phyloP scores from a whole-genome alignment of 805 yeast species.

The Ogataea pilisensis region DNA sequence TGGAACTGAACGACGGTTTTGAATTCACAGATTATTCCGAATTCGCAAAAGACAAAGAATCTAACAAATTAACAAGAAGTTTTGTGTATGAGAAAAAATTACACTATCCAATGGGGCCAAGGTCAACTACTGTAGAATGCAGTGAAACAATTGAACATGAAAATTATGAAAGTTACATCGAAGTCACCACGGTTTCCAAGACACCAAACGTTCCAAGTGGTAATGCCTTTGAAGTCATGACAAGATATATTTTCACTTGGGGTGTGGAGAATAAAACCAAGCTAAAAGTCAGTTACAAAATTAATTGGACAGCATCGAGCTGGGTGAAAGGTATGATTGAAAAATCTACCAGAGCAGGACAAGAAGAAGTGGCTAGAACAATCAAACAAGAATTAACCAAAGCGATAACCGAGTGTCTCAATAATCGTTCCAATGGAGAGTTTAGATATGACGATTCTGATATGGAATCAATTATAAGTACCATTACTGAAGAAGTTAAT shows the following conservation, averaged over 20 bases:
- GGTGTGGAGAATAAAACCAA: constrained; percentile 55
- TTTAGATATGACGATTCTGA: background rate
- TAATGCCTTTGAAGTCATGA: constrained; percentile 66
- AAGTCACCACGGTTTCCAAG: constrained; percentile 56
- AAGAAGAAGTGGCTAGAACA: constrained; percentile 51
- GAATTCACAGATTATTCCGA: constrained; percentile 38
- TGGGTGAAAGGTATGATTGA: constrained; percentile 93
- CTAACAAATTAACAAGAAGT: constrained; percentile 42
- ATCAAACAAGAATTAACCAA: constrained; percentile 28
- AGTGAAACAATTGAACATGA: constrained; percentile 54
- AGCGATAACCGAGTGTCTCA: constrained; percentile 11
- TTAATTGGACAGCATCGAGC: constrained; percentile 87
- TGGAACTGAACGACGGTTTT: constrained; percentile 44
- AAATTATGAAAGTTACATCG: constrained; percentile 51
- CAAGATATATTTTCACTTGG: constrained; percentile 76
- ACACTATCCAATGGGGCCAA: constrained; percentile 85
- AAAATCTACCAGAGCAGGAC: constrained; percentile 79
- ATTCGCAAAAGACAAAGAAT: constrained; percentile 35
- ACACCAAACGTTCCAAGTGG: constrained; percentile 98
- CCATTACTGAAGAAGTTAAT: background rate
- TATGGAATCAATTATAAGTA: background rate
- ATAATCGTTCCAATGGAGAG: background rate
- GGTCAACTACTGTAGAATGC: constrained; percentile 68
- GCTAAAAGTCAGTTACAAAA: constrained; percentile 61
- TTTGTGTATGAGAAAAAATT: constrained; percentile 73